phyloP scores from a whole-genome alignment of 805 yeast species.

The Hanseniaspora lachancei region DNA sequence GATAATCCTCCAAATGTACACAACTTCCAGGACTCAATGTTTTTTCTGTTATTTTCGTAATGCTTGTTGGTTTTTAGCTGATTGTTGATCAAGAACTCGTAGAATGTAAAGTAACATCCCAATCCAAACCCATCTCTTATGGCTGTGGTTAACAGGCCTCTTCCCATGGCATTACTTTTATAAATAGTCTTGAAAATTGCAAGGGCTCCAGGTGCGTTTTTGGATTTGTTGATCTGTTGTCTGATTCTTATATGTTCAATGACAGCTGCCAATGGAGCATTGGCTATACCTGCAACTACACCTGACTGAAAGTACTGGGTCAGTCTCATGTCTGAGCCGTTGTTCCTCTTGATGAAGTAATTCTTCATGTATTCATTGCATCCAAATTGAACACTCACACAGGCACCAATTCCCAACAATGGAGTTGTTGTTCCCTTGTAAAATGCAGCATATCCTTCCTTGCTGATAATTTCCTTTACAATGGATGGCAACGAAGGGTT shows the following conservation, averaged over 20 bases:
- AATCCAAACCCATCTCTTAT: slow-evolving; percentile 76
- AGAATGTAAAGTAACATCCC: slow-evolving; percentile 79
- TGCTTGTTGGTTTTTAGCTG: slow-evolving; percentile 24
- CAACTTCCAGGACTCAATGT: slow-evolving; percentile 75
- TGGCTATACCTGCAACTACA: slow-evolving; percentile 82
- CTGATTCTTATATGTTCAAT: slow-evolving; percentile 92
- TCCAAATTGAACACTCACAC: slow-evolving; percentile 92
- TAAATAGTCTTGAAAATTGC: slow-evolving; percentile 38
- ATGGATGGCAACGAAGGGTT: slow-evolving; percentile 55
- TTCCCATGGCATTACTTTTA: slow-evolving; percentile 47
- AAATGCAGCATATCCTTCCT: slow-evolving; percentile 78
- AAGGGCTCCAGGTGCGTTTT: slow-evolving; percentile 37
- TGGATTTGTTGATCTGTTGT: slow-evolving; percentile 71
- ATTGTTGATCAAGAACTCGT: slow-evolving; percentile 69
- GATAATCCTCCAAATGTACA: slow-evolving; percentile 83
- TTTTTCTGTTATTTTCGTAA: slow-evolving; percentile 39
- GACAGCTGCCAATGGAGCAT: slow-evolving; percentile 80
- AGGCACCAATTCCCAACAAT: slow-evolving; percentile 89
- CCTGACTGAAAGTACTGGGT: slow-evolving; percentile 73
- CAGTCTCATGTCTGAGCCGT: slow-evolving; percentile 32
- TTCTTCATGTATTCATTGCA: slow-evolving; percentile 92
- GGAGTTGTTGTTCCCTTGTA: slow-evolving; percentile 94
- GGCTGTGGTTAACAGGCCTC: slow-evolving; percentile 74
- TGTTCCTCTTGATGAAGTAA: slow-evolving; percentile 37
- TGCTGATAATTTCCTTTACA: slow-evolving; percentile 49